These are phyloP conservation scores for Talaromyces liani DNA, from an alignment of 495 filamentous ascomycete genomes.

Conservation along the genomic window DNA sequence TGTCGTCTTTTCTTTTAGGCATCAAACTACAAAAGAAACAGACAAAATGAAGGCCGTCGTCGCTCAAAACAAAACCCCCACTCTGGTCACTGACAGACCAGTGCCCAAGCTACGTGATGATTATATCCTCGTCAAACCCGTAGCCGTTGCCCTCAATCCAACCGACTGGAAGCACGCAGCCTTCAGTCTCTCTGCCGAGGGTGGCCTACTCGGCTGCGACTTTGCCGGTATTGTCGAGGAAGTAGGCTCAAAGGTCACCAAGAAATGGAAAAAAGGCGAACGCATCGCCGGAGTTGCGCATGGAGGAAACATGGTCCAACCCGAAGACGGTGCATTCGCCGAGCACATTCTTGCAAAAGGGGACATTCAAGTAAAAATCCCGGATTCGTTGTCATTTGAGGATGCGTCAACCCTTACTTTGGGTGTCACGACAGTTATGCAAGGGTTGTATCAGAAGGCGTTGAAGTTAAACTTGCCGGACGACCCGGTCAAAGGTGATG, in stretches of 20 bases:
- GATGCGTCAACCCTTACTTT: constrained; percentile 24
- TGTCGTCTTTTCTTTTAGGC: not conserved
- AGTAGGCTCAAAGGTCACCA: constrained; percentile 10
- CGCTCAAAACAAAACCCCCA: not conserved
- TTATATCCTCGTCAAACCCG: constrained; percentile 21
- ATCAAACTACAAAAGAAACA: not conserved
- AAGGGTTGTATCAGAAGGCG: constrained; percentile 1
- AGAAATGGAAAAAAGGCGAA: constrained; percentile 4
- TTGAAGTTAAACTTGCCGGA: constrained; percentile 7
- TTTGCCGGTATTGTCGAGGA: constrained; percentile 35
- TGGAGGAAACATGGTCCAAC: constrained; percentile 6
- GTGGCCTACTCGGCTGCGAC: constrained; percentile 28
- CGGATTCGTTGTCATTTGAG: constrained; percentile 18
- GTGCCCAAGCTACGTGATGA: constrained; percentile 17
- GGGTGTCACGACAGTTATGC: constrained; percentile 1
- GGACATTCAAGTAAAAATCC: constrained; percentile 25
- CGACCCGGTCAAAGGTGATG: constrained; percentile 11
- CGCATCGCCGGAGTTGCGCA: constrained; percentile 5
- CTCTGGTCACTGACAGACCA: not conserved
- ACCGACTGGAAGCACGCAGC: constrained; percentile 36
- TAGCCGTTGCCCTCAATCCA: constrained; percentile 39
- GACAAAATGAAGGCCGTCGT: not conserved
- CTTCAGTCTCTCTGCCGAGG: not conserved
- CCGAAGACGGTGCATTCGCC: constrained; percentile 31
- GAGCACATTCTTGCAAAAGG: constrained; percentile 21